These are phyloP conservation scores for Wallacemonas sp. DNA, from an alignment of 208 protist species.

Conservation along the genomic window DNA sequence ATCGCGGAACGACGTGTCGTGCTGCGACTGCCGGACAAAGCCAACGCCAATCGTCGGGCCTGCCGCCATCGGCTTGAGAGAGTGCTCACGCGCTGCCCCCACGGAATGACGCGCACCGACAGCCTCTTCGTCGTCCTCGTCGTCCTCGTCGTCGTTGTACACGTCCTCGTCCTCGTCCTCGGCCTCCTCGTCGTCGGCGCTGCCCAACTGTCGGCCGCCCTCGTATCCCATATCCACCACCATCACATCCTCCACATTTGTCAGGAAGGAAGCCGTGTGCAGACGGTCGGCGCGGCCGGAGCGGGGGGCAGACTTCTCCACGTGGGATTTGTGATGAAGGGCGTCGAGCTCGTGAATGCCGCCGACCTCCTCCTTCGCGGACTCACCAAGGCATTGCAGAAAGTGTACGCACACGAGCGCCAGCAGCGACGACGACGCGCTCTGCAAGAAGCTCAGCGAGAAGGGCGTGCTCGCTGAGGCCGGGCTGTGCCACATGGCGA, in stretches of 20 bases:
- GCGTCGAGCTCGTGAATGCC: slow-evolving; percentile 21
- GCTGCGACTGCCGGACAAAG: slow-evolving; percentile 9
- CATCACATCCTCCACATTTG: background rate
- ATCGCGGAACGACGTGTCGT: background rate
- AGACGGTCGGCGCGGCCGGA: background rate
- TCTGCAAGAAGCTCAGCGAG: slow-evolving; percentile 15
- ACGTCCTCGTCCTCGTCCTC: background rate
- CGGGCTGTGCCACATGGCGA: background rate
- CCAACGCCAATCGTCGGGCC: slow-evolving; percentile 8
- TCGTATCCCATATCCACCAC: slow-evolving; percentile 14
- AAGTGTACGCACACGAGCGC: slow-evolving; percentile 23
- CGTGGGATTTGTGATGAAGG: too few species aligned
- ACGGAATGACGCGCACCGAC: too few species aligned
- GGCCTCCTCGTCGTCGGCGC: background rate
- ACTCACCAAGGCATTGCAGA: slow-evolving; percentile 21
- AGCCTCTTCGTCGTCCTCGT: slow-evolving; percentile 3
- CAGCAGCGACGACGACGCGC: slow-evolving; percentile 14
- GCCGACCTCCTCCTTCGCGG: slow-evolving; percentile 14
- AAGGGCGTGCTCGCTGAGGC: background rate
- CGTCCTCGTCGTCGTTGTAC: background rate
- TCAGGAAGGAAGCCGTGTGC: background rate
- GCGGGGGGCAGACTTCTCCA: too few species aligned
- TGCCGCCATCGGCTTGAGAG: slow-evolving; percentile 8
- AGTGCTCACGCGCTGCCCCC: background rate
- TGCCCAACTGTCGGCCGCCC: background rate